Base-by-base conservation (phyloP, 345 rosid genomes). In the Eucalyptus regnans region DNA sequence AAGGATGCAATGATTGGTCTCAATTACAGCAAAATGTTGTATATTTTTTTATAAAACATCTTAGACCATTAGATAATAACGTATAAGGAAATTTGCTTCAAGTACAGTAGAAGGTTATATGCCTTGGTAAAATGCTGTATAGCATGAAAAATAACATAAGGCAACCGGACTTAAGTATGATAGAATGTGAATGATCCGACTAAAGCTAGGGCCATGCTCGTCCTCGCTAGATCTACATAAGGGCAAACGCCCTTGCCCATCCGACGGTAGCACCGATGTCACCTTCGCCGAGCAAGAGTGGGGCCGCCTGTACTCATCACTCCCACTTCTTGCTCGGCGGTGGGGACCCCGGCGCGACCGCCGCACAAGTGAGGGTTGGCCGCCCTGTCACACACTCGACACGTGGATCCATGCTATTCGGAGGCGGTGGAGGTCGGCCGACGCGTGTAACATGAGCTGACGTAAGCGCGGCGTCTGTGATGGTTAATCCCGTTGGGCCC, bases 321-420 rank as follows among this genome's bases (percentile, higher is more conserved):
- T 52, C 23, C 9, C 56, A 18, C 56, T 52, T 49, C 56, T 18
- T 31, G 41, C 76, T 66, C 1, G 79, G 79, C 1, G 6, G 22
- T 15, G 22, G 76, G 4, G 10, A 66, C 22, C 41, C 0, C 0
- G 2, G 22, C 6, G 0, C 12, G 12, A 31, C 43, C 2, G 9
- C 2, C 4, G 1, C 20, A 17, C 7, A 8, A 6, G 20, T 16
- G 80, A 16, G 0, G 80, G 43, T 12, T 16, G 16, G 33, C 68
- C 1, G 23, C 58, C 23, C 23, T 52, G 8, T 52, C 58, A 52
- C 58, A 7, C 0, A 0, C 2, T 60, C 3, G 15, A 60, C 31
- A 27, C 8, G 68, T 60, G 68, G 43, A 16, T 31, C 79, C 12
- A 17, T 68, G 80, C 81, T 71, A 0, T 33, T 10, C 0, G 15